Evolutionary conservation across 306 rosid genomes (phyloP), one percentile per base, ranked within the genome.

Genomic region (Vachellia pachyceras): DNA sequence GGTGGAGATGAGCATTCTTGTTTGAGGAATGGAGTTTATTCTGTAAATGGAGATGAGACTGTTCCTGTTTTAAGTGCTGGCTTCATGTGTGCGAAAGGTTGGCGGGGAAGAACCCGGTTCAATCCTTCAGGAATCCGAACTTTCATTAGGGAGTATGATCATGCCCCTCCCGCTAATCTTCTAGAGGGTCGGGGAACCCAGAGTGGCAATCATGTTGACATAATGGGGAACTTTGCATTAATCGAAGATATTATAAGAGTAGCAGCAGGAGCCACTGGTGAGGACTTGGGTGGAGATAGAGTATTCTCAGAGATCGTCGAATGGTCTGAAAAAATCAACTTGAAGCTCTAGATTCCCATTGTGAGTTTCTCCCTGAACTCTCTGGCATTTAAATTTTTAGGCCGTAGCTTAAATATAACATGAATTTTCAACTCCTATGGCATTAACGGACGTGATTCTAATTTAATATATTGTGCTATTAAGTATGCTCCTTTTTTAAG

Each of bases 151-250:
- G 97, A 92, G 79, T 92, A 92, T 11, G 92, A 90, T 81, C 97
- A 92, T 82, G 92, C 95, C 67, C 97, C 95, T 68, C 97, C 97
- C 6, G 91, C 97, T 72, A 90, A 89, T 88, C 91, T 92, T 83
- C 86, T 92, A 64, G 97, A 92, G 87, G 97, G 97, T 13, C 90
- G 97, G 49, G 97, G 97, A 80, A 89, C 97, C 57, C 97, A 92
- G 72, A 92, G 97, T 58, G 97, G 95, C 7, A 93, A 93, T 68
- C 97, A 92, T 82, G 97, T 92, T 72, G 97, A 89, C 81, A 92
- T 92, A 82, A 79, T 92, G 92, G 97, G 97, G 22, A 92, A 92
- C 82, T 92, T 92, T 77, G 97, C 97, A 36, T 87, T 92, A 41
- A 85, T 92, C 37, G 95, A 92, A 84, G 97, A 92, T 88, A 83